Conservation (phyloP, 2,329 filamentous ascomycete species). For the Cyanodermella asteris region DNA sequence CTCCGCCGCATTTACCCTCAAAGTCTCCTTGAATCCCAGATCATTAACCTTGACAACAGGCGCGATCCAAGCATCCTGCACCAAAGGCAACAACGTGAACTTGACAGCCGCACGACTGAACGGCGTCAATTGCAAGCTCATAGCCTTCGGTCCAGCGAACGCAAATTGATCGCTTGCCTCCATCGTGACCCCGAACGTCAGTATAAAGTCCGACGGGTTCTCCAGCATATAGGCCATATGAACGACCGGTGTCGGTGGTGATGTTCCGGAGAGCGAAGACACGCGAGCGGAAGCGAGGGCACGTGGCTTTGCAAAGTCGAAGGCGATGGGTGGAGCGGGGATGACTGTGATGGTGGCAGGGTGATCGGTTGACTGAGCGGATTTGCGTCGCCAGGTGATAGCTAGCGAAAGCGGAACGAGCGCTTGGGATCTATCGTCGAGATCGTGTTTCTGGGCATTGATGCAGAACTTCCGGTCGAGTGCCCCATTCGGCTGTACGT, state of each 20-base stretch:
- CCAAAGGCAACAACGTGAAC: conserved; percentile 51
- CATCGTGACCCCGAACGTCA: conserved; percentile 83
- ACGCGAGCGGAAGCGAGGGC: conserved; percentile 37
- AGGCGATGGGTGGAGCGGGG: conserved; percentile 55
- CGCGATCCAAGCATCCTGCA: conserved; percentile 37
- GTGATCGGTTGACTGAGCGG: conserved; percentile 8
- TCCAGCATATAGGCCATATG: conserved; percentile 53
- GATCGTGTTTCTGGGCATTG: conserved; percentile 48
- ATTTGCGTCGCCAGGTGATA: conserved; percentile 51
- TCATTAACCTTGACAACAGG: conserved; percentile 62
- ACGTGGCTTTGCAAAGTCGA: conserved; percentile 68
- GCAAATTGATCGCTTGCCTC: conserved; percentile 83
- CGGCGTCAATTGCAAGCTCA: conserved; percentile 60
- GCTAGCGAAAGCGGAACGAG: conserved; percentile 53
- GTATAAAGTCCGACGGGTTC: conserved; percentile 82
- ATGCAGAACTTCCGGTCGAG: conserved; percentile 53
- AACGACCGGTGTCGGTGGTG: conserved; percentile 13
- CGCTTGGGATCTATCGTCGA: conserved; percentile 63
- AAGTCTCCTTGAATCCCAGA: conserved; percentile 78
- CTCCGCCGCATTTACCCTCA: conserved; percentile 60
- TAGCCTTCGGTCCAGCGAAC: conserved; percentile 72
- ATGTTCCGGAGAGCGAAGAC: conserved; percentile 11
- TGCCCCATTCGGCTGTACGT: conserved; percentile 35
- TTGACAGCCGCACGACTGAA: conserved; percentile 52
- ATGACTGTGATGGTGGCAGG: conserved; percentile 36